Evolutionary conservation across 2,329 filamentous ascomycete species (phyloP).

Genomic region (Colletotrichum spaethianum): DNA sequence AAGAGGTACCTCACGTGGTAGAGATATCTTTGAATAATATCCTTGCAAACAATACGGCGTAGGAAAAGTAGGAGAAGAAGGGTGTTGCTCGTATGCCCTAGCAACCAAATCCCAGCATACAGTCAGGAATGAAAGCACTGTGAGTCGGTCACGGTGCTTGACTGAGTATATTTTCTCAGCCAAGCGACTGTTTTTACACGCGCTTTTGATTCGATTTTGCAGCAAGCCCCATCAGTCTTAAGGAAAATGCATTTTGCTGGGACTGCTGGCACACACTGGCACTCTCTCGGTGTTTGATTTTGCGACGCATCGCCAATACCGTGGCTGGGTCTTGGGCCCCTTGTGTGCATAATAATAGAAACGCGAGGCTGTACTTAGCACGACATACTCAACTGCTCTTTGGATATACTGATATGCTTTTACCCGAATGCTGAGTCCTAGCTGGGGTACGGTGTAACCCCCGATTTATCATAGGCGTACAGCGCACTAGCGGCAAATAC

Average conservation of each 20-base stretch:
- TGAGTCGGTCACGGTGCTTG: background rate
- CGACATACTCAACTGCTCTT: background rate
- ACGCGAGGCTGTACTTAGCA: background rate
- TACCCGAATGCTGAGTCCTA: background rate
- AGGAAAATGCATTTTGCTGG: background rate
- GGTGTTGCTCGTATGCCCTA: too few species aligned
- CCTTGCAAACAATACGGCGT: too few species aligned
- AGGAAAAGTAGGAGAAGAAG: background rate
- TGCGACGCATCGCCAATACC: background rate
- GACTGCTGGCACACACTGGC: background rate
- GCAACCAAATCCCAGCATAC: too few species aligned
- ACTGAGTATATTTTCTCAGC: background rate
- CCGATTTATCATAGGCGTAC: background rate
- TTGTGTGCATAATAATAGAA: background rate
- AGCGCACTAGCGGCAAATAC: background rate
- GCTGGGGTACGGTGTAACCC: background rate
- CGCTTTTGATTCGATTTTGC: too few species aligned
- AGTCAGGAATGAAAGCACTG: background rate
- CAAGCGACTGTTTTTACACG: background rate
- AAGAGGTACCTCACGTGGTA: background rate
- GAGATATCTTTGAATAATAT: background rate
- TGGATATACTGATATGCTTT: background rate
- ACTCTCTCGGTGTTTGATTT: background rate
- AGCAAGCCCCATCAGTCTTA: background rate
- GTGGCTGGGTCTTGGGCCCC: background rate